phyloP scores from a whole-genome alignment of 495 filamentous ascomycete species.

The Neurospora sp. region DNA sequence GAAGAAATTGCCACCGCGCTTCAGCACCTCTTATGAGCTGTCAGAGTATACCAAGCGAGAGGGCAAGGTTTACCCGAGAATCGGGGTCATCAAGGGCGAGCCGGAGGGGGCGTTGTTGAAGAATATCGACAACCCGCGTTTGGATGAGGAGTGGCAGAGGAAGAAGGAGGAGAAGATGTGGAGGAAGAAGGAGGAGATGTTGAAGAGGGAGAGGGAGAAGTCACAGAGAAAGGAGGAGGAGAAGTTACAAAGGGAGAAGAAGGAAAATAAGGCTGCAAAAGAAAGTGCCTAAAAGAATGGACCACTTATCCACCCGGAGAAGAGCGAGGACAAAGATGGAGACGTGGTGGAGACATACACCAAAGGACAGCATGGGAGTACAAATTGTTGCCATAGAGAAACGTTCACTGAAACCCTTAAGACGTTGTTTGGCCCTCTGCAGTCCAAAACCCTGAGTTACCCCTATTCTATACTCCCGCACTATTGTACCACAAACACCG shows the following conservation, averaged over 20 bases:
- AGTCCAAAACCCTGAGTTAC: not conserved
- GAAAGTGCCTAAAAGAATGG: too few species aligned
- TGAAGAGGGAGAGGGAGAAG: not conserved
- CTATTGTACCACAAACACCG: not conserved
- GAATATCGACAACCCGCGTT: fast-evolving
- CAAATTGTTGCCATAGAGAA: fast-evolving
- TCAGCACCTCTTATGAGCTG: too few species aligned
- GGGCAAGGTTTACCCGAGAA: too few species aligned
- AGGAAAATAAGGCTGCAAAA: not conserved
- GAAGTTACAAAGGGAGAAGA: not conserved
- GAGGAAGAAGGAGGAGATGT: not conserved
- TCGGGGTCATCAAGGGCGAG: fast-evolving
- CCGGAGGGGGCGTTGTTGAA: not conserved
- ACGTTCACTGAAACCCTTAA: not conserved
- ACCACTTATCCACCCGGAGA: not conserved
- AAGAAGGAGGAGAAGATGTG: not conserved
- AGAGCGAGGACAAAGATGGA: not conserved
- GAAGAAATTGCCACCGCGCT: too few species aligned
- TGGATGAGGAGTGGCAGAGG: not conserved
- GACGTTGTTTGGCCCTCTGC: fast-evolving
- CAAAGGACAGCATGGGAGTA: not conserved
- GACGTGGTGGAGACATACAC: not conserved
- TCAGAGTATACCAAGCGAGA: too few species aligned
- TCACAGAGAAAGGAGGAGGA: not conserved
- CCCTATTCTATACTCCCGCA: not conserved